phyloP scores from a whole-genome alignment of 1,284 basidiomycete species.

The Butyriboletus appendiculatus region DNA sequence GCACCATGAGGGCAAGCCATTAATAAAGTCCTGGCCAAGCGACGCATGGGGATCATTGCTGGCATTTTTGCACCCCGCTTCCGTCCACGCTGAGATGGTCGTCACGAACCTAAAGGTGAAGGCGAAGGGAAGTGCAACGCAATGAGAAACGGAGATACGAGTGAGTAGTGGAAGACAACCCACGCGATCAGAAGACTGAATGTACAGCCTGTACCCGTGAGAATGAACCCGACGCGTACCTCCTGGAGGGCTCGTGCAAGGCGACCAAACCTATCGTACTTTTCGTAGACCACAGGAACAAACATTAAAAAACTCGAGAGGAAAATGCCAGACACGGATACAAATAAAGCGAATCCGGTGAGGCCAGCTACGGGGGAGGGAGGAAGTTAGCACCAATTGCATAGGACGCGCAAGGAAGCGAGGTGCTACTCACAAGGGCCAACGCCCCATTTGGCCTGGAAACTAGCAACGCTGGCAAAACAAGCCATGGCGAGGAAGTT shows the following conservation, averaged over 20 bases:
- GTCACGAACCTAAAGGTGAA: conserved; percentile 58
- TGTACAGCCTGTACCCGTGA: conserved; percentile 65
- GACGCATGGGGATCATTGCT: conserved; percentile 70
- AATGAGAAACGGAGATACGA: conserved; percentile 13
- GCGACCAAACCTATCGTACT: conserved; percentile 76
- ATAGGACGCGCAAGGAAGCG: background rate
- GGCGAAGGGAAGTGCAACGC: background rate
- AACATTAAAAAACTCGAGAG: conserved; percentile 71
- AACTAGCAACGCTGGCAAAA: conserved; percentile 82
- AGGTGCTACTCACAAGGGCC: conserved; percentile 70
- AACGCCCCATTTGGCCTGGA: conserved; percentile 80
- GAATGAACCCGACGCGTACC: conserved; percentile 78
- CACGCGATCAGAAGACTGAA: conserved; percentile 75
- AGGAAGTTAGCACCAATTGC: conserved; percentile 10
- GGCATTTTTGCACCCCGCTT: conserved; percentile 83
- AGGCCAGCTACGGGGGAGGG: conserved; percentile 64
- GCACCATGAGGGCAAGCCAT: conserved; percentile 78
- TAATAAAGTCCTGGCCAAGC: conserved; percentile 69
- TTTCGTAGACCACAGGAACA: conserved; percentile 83
- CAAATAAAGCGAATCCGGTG: conserved; percentile 82
- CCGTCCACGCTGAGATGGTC: conserved; percentile 76
- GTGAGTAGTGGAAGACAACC: conserved; percentile 32
- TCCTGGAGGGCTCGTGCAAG: conserved; percentile 80
- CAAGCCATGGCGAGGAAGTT: conserved; percentile 88
- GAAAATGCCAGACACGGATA: conserved; percentile 69